Conservation (phyloP, 2,329 filamentous ascomycete species). For the Ustilaginoidea virens region DNA sequence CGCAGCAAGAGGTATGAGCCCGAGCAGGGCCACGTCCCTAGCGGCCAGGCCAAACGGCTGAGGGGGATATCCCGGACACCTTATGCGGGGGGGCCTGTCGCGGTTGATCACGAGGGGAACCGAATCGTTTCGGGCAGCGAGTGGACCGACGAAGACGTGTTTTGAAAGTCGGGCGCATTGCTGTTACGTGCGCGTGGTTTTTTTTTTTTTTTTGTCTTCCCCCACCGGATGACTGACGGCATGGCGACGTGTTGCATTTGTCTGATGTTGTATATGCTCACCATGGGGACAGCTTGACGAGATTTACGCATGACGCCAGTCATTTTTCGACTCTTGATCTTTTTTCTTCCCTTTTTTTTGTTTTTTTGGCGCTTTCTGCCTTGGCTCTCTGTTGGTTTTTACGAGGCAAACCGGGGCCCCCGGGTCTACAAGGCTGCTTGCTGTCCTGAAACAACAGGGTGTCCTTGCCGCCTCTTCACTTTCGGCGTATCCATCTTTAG, state of each 20-base stretch:
- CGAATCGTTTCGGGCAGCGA: slow-evolving; percentile 49
- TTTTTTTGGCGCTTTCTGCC: too few relatives aligned
- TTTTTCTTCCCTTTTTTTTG: too few relatives aligned
- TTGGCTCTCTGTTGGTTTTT: too few relatives aligned
- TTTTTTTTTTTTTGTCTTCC: background rate
- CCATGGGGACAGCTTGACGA: background rate
- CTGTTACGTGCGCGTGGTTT: too few relatives aligned
- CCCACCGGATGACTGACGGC: background rate
- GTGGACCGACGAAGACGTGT: slow-evolving; percentile 51
- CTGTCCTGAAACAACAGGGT: too few relatives aligned
- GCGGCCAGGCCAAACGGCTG: slow-evolving; percentile 34
- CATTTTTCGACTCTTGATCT: too few relatives aligned
- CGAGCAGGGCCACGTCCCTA: slow-evolving; percentile 27
- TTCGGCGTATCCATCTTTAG: too few relatives aligned
- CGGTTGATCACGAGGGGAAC: slow-evolving; percentile 43
- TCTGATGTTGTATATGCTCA: too few relatives aligned
- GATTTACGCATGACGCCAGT: background rate
- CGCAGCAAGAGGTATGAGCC: slow-evolving; percentile 47
- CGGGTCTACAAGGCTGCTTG: too few relatives aligned
- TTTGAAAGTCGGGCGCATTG: slow-evolving; percentile 14
- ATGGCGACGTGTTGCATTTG: too few relatives aligned
- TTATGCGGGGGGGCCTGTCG: slow-evolving; percentile 29
- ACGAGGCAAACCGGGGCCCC: too few relatives aligned
- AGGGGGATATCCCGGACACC: slow-evolving; percentile 29
- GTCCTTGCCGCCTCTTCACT: too few relatives aligned